These are phyloP conservation scores for Yamadazyma epiphylla DNA, from an alignment of 1,139 yeast species.

Conservation along the genomic window DNA sequence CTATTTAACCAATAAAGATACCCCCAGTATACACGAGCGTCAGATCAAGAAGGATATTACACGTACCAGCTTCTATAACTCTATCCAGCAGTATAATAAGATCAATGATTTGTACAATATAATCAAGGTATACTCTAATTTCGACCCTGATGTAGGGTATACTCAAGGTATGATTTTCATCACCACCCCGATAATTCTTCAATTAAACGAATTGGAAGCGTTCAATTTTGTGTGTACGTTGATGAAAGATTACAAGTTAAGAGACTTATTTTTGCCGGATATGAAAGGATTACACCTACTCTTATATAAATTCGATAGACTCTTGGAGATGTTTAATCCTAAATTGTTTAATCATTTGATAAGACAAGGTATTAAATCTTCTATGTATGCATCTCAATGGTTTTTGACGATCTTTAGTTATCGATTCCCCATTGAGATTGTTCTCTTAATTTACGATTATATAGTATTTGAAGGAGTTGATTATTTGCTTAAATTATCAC, in stretches of 20 bases:
- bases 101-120: slow-evolving; percentile 64
- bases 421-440: slow-evolving; percentile 83
- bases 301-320: slow-evolving; percentile 84
- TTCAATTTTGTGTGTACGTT: slow-evolving; percentile 76
- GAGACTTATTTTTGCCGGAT: slow-evolving; percentile 76
- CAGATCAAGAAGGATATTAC: slow-evolving; percentile 78
- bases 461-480: slow-evolving; percentile 88
- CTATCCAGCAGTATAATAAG: slow-evolving; percentile 48
- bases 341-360: slow-evolving; percentile 68
- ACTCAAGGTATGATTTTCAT: slow-evolving; percentile 98
- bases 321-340: slow-evolving; percentile 69
- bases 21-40: slow-evolving; percentile 65
- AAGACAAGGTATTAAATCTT: slow-evolving; percentile 80
- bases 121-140: slow-evolving; percentile 78
- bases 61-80: slow-evolving; percentile 77
- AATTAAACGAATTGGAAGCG: slow-evolving; percentile 80
- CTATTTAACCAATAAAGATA: slow-evolving; percentile 47
- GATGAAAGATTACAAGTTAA: slow-evolving; percentile 79
- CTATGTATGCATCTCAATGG: slow-evolving; percentile 98
- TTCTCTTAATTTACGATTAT: slow-evolving; percentile 77
- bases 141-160: slow-evolving; percentile 92
- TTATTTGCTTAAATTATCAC: slow-evolving; percentile 73
- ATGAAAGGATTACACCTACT: slow-evolving; percentile 90
- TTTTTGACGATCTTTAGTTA: slow-evolving; percentile 91
- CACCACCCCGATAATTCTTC: slow-evolving; percentile 77